Evolutionary conservation across 441 rosid genomes (phyloP), one percentile per base, ranked within the genome.

Genomic region (Gossypium schwendimanii): DNA sequence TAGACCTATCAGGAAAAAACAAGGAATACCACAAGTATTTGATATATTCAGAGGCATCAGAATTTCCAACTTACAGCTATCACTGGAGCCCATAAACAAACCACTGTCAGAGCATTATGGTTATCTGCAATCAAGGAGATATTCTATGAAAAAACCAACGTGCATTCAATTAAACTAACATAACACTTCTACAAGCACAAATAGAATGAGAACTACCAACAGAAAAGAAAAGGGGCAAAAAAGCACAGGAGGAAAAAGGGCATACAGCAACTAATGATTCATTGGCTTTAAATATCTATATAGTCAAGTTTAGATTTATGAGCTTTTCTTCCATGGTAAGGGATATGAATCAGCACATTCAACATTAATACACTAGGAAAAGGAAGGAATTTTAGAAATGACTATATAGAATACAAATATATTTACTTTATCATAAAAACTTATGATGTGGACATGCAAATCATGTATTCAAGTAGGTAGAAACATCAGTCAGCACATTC

Each of bases 81-180:
- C 69, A 96, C 93, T 63, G 99, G 99, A 73, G 93, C 91, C 99
- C 99, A 96, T 72, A 96, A 82, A 86, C 84, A 81, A 73, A 85
- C 97, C 80, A 96, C 79, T 39, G 99, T 78, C 82, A 96, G 75
- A 79, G 93, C 93, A 81, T 96, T 90, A 81, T 91, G 96, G 81
- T 96, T 96, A 86, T 93, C 99, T 95, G 99, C 94, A 85, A 69
- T 62, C 36, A 84, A 62, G 78, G 21, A 79, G 52, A 58, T 23
- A 57, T 21, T 21, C 12, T 44, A 33, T n/a, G 23, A 31, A 11
- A 71, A 7, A 71, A 15, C 23, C 44, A 71, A 33, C n/a, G 50
- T 15, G 31, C 18, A 18, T 15, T 10, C 49, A 31, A 31, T 33
- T 52, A 50, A 53, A 69, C 28, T 17, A 24, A 31, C 47, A 71